Evolutionary conservation across 768 basidiomycete species (phyloP), one percentile per base, ranked within the genome.

Genomic region (Lactarius quietus): DNA sequence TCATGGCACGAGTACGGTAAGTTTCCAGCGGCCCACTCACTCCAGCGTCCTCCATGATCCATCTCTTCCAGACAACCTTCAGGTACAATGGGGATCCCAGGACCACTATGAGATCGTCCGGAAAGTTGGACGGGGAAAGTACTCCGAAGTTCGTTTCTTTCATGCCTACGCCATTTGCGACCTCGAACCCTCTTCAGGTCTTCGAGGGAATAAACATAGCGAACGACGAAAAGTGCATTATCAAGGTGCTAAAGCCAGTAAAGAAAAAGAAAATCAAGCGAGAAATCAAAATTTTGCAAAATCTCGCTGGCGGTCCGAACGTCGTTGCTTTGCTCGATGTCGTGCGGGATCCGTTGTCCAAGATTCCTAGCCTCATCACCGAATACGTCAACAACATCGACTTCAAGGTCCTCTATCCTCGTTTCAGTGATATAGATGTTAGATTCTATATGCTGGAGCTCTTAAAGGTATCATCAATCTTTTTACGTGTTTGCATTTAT

Each of bases 201-300:
- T 96, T 96, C 71, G 94, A 96, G 77, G 95, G 95, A 8, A 86
- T 96, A 73, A 92, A 95, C 75, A 87, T 94, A 66, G 86, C 90
- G 59, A 90, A 88, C 66, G 91, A 93, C 72, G 90, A 92, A 78
- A 95, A 95, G 78, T 95, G 94, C 76, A 96, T 96, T 77, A 95
- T 98, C 80, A 98, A 98, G 77, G 96, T 98, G 36, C 83, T 98
- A 70, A 98, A 98, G 77, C 96, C 96, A 0, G 95, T 98, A 45
- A 98, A 98, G 84, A 98, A 98, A 86, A 98, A 98, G 86, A 98
- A 98, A 80, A 98, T 98, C 78, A 98, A 98, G 80, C 85, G 96
- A 68, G 96, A 98, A 79, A 97, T 98, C 76, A 98, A 98, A 82
- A 96, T 98, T 72, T 79, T 98, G 29, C 94, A 95, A 78, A 97